Percentiles rank a stretch among this genome's conserved stretches.
These are phyloP conservation scores for Fusarium nelsonii DNA, from an alignment of 2,329 filamentous ascomycete genomes.

Conservation along the genomic window DNA sequence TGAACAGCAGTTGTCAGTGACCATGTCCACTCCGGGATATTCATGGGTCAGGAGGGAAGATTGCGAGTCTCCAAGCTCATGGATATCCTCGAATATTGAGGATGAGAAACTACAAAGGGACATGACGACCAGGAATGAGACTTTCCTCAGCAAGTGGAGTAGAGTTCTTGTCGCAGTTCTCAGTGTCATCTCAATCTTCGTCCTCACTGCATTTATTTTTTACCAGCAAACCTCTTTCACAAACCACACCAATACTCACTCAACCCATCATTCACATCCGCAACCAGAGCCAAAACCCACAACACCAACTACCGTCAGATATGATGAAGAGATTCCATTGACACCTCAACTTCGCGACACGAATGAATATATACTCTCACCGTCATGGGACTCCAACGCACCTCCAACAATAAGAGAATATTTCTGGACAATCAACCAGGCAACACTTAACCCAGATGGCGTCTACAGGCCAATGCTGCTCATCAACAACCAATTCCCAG, in stretches of 20 bases:
- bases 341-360: constrained; percentile 49
- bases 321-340: constrained; percentile 44
- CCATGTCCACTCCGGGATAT: background rate
- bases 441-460: constrained; percentile 71
- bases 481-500: constrained; percentile 81
- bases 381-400: constrained; percentile 67
- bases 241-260: background rate
- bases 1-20: background rate
- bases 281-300: constrained; percentile 1
- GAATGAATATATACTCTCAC: constrained; percentile 68
- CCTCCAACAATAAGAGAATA: constrained; percentile 66
- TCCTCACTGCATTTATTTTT: constrained; percentile 41
- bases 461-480: constrained; percentile 70
- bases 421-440: constrained; percentile 70
- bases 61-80: background rate
- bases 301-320: background rate
- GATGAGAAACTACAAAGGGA: background rate
- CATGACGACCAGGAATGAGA: accelerated
- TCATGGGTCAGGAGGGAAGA: background rate
- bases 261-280: constrained; percentile 1
- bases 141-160: background rate
- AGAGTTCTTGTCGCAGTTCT: background rate
- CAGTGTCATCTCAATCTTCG: constrained; percentile 42
- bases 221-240: constrained; percentile 2
- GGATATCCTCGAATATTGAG: background rate